Conservation (phyloP, 2,329 filamentous ascomycete genomes). For the Diaporthe sp. region DNA sequence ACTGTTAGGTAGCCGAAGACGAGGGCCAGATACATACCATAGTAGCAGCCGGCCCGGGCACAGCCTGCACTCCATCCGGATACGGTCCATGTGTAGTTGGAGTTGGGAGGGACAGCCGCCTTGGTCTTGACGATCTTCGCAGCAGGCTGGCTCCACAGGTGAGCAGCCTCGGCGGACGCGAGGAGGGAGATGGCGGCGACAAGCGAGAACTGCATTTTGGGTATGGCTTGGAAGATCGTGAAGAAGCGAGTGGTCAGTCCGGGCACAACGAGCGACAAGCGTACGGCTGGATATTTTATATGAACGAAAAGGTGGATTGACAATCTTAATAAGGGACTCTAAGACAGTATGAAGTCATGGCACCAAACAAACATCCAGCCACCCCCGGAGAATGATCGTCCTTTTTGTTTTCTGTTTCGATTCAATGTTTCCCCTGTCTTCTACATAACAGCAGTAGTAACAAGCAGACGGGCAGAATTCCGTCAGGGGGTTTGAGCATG, state of each 20-base stretch:
- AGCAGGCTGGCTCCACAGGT: slow-evolving; percentile 21
- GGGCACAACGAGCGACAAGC: neutral
- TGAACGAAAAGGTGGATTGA: neutral
- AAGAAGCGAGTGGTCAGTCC: slow-evolving; percentile 4
- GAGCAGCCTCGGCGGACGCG: slow-evolving; percentile 28
- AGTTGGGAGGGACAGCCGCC: neutral
- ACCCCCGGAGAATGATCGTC: slow-evolving; percentile 6
- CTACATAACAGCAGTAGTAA: neutral
- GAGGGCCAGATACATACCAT: slow-evolving; percentile 17
- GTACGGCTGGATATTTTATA: neutral
- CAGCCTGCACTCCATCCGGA: slow-evolving; percentile 35
- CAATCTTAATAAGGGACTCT: slow-evolving; percentile 8
- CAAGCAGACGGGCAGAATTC: neutral
- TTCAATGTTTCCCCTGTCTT: slow-evolving; percentile 22
- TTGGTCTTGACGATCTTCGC: slow-evolving; percentile 11
- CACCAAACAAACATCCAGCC: neutral
- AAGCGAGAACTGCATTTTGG: slow-evolving; percentile 36
- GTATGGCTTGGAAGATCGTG: neutral
- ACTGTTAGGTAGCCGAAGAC: neutral
- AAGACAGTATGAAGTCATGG: slow-evolving; percentile 26
- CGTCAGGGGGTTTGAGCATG: slow-evolving; percentile 17
- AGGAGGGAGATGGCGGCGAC: slow-evolving; percentile 30
- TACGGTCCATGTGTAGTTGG: slow-evolving; percentile 37
- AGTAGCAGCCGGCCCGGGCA: slow-evolving; percentile 27
- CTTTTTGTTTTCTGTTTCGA: slow-evolving; percentile 28